These are phyloP conservation scores for Penicillium chermesinum DNA, from an alignment of 495 filamentous ascomycete species.

Conservation along the genomic window DNA sequence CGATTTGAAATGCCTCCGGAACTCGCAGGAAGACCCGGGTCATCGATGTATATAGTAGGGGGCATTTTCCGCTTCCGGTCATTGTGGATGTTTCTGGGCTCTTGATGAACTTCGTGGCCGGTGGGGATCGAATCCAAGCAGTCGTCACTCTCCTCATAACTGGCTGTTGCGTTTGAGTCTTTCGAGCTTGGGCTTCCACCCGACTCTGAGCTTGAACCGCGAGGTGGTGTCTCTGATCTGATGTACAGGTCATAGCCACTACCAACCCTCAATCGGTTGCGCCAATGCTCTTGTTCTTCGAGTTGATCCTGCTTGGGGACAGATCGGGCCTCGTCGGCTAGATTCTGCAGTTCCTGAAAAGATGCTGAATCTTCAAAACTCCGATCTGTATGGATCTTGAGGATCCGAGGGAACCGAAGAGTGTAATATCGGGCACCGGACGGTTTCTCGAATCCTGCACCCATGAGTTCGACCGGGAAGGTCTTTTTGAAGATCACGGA, in stretches of 20 bases:
- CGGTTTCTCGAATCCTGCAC: constrained; percentile 59
- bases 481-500: constrained; percentile 53
- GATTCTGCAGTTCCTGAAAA: constrained; percentile 50
- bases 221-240: constrained; percentile 22
- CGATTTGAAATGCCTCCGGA: background rate
- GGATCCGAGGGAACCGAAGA: constrained; percentile 59
- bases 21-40: background rate
- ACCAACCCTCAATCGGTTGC: constrained; percentile 46
- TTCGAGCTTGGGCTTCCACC: background rate
- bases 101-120: background rate
- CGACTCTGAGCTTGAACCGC: constrained; percentile 10
- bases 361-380: constrained; percentile 50
- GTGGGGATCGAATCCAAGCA: background rate
- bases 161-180: background rate
- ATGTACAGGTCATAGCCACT: constrained; percentile 31
- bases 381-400: constrained; percentile 58
- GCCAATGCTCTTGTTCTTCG: constrained; percentile 52
- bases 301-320: constrained; percentile 35
- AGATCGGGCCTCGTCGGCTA: constrained; percentile 46
- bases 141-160: background rate
- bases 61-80: background rate
- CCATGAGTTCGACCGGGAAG: constrained; percentile 60
- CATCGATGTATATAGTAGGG: constrained; percentile 25
- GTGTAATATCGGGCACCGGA: constrained; percentile 51
- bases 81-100: background rate